Conservation (phyloP, 345 rosid genomes). For the Hibiscus syriacus region DNA sequence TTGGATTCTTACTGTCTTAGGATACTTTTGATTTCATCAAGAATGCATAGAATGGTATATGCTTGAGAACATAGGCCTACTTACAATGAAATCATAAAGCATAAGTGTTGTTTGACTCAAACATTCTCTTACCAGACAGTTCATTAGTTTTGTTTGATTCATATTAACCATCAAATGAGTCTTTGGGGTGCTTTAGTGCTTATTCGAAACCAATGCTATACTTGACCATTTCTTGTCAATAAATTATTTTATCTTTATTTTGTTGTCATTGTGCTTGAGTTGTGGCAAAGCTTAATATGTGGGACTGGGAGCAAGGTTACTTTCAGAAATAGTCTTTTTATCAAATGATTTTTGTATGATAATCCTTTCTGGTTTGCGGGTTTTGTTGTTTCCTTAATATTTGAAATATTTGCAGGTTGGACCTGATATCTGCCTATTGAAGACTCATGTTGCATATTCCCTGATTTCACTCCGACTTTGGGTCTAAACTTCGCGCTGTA, state of each 20-base stretch:
- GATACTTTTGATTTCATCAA: background rate
- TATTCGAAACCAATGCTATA: background rate
- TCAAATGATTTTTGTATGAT: background rate
- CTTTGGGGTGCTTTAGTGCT: background rate
- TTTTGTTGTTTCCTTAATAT: background rate
- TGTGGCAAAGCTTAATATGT: background rate
- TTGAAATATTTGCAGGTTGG: conserved; percentile 57
- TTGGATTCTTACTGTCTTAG: background rate
- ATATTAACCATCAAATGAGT: background rate
- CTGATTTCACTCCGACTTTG: conserved; percentile 91
- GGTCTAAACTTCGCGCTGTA: conserved; percentile 81
- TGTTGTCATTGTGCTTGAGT: background rate
- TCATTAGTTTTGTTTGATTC: background rate
- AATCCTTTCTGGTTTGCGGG: background rate
- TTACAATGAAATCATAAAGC: background rate
- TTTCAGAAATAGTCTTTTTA: background rate
- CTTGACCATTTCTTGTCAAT: background rate
- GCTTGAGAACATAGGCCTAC: background rate
- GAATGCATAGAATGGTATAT: background rate
- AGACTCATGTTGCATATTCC: conserved; percentile 92
- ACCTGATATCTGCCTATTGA: conserved; percentile 86
- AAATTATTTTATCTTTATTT: background rate
- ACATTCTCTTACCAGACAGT: no score
- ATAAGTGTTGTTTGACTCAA: no score
- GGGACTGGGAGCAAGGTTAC: background rate